phyloP scores from a whole-genome alignment of 2,329 filamentous ascomycete species.

The Sporothrix humicola region DNA sequence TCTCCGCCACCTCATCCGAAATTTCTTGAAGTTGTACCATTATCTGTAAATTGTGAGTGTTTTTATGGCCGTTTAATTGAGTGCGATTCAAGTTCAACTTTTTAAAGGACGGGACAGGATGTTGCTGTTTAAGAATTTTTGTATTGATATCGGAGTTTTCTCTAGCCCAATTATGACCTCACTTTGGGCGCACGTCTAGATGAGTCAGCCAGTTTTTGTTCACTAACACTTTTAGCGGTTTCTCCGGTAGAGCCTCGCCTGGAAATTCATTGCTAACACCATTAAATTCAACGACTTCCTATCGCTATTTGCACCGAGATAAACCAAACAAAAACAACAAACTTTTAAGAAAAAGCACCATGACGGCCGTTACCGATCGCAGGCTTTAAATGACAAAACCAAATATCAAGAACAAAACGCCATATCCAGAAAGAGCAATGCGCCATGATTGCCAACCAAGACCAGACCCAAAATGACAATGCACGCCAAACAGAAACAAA shows the following conservation, averaged over 20 bases:
- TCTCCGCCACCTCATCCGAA: conserved; percentile 34
- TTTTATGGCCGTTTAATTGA: neutral
- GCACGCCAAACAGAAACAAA: neutral
- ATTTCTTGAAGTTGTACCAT: conserved; percentile 39
- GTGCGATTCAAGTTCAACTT: too few species aligned
- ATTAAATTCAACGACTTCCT: conserved; percentile 9
- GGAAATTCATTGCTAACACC: neutral
- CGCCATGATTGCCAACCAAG: neutral
- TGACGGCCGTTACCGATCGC: neutral
- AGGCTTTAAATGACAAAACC: neutral
- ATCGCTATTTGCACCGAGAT: neutral
- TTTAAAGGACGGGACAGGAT: too few species aligned
- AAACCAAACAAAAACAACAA: neutral
- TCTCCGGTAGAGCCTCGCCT: neutral
- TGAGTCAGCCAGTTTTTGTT: neutral
- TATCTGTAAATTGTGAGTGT: neutral
- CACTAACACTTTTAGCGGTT: neutral
- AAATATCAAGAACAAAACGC: neutral
- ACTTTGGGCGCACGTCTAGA: neutral
- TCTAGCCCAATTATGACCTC: conserved; percentile 29
- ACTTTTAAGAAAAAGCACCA: neutral
- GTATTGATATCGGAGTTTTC: neutral
- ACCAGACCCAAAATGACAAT: neutral
- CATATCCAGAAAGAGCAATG: neutral
- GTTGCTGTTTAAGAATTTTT: neutral